These are phyloP conservation scores for Quercus phellos DNA, from an alignment of 331 rosid genomes.

Conservation along the genomic window DNA sequence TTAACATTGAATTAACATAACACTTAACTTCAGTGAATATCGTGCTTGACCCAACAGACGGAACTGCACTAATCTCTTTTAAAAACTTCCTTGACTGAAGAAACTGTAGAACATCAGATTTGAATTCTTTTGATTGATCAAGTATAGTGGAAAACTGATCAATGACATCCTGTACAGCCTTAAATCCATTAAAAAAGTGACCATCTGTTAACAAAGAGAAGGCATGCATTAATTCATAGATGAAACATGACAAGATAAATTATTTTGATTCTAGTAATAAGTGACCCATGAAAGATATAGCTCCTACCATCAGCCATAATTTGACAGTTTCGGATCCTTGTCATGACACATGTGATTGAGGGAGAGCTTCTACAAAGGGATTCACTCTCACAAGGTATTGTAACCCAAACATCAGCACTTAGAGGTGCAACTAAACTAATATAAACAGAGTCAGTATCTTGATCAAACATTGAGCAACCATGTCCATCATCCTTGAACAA, in stretches of 20 bases:
- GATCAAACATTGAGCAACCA: conserved; percentile 29
- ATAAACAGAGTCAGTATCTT: conserved; percentile 30
- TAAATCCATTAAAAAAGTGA: conserved; percentile 49
- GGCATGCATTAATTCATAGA: conserved; percentile 5
- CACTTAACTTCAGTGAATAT: conserved; percentile 55
- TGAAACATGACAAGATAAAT: conserved; percentile 16
- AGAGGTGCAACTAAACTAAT: conserved; percentile 50
- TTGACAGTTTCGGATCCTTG: conserved; percentile 53
- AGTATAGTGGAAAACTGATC: conserved; percentile 47
- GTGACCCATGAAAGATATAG: conserved; percentile 16
- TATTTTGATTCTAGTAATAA: background rate
- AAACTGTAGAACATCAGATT: conserved; percentile 73
- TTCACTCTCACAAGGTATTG: conserved; percentile 52
- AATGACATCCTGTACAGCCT: conserved; percentile 53
- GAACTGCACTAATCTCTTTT: conserved; percentile 31
- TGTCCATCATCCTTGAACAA: conserved; percentile 39
- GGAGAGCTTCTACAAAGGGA: conserved; percentile 28
- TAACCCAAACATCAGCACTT: conserved; percentile 82
- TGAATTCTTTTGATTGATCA: conserved; percentile 60
- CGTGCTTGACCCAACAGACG: conserved; percentile 28
- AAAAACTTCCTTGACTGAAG: conserved; percentile 45
- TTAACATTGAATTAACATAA: conserved; percentile 38
- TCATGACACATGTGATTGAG: conserved; percentile 47
- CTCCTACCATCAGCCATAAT: conserved; percentile 60
- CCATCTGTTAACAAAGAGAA: conserved; percentile 39